Evolutionary conservation across 805 yeast species (phyloP).

Genomic region (Candida namnaoensis): DNA sequence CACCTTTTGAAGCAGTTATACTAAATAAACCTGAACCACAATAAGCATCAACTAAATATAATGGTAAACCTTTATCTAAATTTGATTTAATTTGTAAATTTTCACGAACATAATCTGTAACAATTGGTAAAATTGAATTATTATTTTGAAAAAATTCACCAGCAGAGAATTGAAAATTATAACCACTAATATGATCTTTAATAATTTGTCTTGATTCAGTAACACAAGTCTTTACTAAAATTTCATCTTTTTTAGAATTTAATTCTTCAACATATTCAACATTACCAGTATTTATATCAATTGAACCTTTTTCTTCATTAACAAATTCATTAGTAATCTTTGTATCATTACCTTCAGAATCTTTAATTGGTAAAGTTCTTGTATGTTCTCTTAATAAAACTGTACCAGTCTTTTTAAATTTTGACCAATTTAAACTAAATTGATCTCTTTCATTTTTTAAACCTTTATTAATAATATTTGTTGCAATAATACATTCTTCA

Average conservation of each 20-base stretch:
- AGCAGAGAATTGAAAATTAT: conserved; percentile 79
- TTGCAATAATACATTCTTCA: conserved; percentile 91
- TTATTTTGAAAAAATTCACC: conserved; percentile 97
- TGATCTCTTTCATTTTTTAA: conserved; percentile 57
- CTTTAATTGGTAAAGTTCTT: conserved; percentile 18
- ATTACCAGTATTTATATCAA: conserved; percentile 22
- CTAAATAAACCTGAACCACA: conserved; percentile 95
- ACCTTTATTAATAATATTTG: conserved; percentile 67
- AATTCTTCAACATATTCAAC: conserved; percentile 28
- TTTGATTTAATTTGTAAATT: conserved; percentile 39
- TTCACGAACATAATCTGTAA: conserved; percentile 71
- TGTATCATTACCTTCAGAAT: conserved; percentile 1
- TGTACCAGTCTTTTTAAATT: conserved; percentile 76
- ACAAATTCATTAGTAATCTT: conserved; percentile 20
- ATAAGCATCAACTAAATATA: conserved; percentile 85
- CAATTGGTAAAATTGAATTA: conserved; percentile 79
- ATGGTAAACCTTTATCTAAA: conserved; percentile 32
- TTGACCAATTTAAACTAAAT: conserved; percentile 35
- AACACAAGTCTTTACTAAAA: conserved; percentile 58
- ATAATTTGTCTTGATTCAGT: conserved; percentile 75
- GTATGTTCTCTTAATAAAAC: conserved; percentile 77
- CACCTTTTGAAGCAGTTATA: conserved; percentile 73
- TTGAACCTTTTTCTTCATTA: conserved; percentile 36
- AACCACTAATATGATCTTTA: conserved; percentile 66
- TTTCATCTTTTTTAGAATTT: conserved; percentile 16